Evolutionary conservation across 2,329 filamentous ascomycete genomes (phyloP).

Genomic region (Alternaria sp.): DNA sequence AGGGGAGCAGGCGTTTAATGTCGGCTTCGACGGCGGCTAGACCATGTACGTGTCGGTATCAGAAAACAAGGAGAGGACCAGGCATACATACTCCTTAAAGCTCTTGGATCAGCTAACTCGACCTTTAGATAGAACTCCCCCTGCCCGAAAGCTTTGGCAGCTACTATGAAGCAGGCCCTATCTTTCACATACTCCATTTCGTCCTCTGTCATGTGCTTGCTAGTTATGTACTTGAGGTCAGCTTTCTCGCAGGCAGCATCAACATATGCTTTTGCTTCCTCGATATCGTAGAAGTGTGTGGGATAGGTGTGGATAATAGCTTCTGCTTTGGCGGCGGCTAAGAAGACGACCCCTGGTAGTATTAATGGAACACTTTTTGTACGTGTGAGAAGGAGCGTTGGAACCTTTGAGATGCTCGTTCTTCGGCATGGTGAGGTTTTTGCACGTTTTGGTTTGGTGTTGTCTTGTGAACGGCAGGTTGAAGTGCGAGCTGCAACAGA

Average conservation of each 20-base stretch:
- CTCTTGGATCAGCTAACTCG: slow-evolving; percentile 1
- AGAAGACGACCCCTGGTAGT: not conserved
- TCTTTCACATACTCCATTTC: slow-evolving; percentile 10
- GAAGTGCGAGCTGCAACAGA: not conserved
- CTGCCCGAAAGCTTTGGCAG: slow-evolving; percentile 13
- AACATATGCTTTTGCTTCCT: slow-evolving; percentile 16
- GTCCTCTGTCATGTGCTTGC: not conserved
- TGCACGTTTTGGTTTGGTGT: not conserved
- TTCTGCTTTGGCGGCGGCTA: not conserved
- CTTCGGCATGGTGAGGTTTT: not conserved
- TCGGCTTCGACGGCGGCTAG: not conserved
- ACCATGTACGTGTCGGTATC: not conserved
- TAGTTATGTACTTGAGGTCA: not conserved
- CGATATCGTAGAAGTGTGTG: slow-evolving; percentile 8
- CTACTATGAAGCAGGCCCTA: slow-evolving; percentile 16
- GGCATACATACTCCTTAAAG: not conserved
- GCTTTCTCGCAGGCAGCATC: not conserved
- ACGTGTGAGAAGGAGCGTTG: not conserved
- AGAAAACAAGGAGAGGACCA: not conserved
- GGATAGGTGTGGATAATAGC: slow-evolving; percentile 12
- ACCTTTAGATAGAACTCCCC: slow-evolving; percentile 21
- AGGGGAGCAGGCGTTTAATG: not conserved
- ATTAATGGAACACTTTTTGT: not conserved
- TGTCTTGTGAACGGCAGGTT: not conserved
- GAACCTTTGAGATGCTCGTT: not conserved